Percentiles rank a stretch among this genome's conserved stretches.
Conservation (phyloP, 139 green algal species). For the Coccomyxa sp. region DNA sequence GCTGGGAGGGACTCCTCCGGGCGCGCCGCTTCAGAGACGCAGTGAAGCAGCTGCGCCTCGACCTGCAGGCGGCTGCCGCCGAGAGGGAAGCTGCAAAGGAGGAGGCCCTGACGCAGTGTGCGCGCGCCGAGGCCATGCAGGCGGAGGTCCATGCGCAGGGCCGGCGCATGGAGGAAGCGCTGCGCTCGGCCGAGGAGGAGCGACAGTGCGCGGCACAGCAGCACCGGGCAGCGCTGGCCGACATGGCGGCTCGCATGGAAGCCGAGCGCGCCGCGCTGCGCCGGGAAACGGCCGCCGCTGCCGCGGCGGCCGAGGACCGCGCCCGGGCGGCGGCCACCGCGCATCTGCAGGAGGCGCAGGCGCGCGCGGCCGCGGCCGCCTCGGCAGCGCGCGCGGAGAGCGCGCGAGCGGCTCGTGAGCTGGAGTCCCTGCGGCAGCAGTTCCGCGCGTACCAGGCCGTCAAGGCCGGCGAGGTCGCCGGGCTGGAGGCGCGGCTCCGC, state of each 20-base stretch:
- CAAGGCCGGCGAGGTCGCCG: constrained; percentile 1
- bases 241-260: constrained; percentile 6
- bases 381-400: neutral
- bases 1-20: constrained; percentile 7
- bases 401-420: neutral
- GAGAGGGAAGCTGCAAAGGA: neutral
- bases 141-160: neutral
- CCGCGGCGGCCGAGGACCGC: constrained; percentile 12
- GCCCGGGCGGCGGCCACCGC: neutral
- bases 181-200: constrained; percentile 6
- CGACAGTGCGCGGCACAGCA: constrained; percentile 6
- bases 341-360: neutral
- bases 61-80: neutral
- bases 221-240: constrained; percentile 4
- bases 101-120: neutral
- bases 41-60: neutral
- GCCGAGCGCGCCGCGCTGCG: constrained; percentile 2
- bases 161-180: constrained; percentile 6
- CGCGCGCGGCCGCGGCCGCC: neutral
- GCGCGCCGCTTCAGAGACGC: constrained; percentile 8
- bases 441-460: constrained; percentile 1
- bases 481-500: neutral
- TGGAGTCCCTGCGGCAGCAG: neutral
- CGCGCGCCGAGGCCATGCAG: neutral
- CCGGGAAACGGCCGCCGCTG: constrained; percentile 10